phyloP scores from a whole-genome alignment of 495 filamentous ascomycete genomes.

The Elasticomyces elasticus region DNA sequence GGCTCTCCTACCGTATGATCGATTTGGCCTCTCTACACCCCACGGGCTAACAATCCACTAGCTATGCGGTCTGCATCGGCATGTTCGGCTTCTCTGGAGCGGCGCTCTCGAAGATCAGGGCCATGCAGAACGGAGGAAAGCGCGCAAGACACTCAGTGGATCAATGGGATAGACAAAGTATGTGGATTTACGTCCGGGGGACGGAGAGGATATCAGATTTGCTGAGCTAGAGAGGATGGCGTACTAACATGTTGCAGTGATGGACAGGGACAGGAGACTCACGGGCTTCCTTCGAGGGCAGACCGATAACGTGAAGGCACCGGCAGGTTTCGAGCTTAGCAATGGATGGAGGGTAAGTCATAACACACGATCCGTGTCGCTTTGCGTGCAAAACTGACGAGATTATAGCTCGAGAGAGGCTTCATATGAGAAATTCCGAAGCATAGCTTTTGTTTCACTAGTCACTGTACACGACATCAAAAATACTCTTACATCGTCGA shows the following conservation, averaged over 20 bases:
- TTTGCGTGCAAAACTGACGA: background rate
- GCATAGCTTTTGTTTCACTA: no score
- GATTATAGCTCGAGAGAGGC: constrained; percentile 1
- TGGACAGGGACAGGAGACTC: constrained; percentile 85
- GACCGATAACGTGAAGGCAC: constrained; percentile 66
- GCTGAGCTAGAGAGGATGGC: background rate
- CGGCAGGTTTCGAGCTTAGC: constrained; percentile 82
- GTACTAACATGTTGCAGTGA: constrained; percentile 54
- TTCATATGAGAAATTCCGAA: no score
- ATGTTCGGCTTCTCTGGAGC: constrained; percentile 83
- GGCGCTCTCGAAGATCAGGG: constrained; percentile 61
- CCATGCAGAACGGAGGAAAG: constrained; percentile 82
- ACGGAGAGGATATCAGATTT: background rate
- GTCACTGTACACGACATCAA: no score
- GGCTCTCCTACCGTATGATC: constrained; percentile 85
- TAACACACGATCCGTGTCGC: background rate
- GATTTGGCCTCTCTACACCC: constrained; percentile 38
- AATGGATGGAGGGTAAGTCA: constrained; percentile 81
- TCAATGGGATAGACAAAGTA: constrained; percentile 77
- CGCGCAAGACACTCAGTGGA: constrained; percentile 71
- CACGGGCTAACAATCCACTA: constrained; percentile 9
- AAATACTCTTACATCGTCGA: no score
- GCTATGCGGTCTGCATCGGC: constrained; percentile 3
- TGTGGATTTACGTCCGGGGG: background rate
- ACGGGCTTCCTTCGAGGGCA: constrained; percentile 82